Evolutionary conservation across 805 yeast species (phyloP).

Genomic region (Nakazawaea anatomiae): DNA sequence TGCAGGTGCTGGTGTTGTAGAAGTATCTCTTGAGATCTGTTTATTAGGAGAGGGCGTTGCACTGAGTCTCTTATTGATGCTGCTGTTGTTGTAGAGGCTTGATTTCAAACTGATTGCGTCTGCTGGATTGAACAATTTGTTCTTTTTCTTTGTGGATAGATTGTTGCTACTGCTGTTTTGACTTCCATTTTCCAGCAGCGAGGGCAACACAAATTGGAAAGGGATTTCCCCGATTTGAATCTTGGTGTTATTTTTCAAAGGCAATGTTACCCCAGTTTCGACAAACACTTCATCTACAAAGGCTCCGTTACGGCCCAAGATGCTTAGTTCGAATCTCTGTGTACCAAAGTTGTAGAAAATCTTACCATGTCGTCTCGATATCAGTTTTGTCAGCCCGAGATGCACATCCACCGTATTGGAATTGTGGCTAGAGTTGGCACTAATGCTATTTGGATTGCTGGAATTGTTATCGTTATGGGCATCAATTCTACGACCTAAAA

Average conservation of each 20-base stretch:
- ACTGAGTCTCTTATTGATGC: conserved; percentile 3
- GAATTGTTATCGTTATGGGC: conserved; percentile 39
- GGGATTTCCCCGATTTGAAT: conserved; percentile 92
- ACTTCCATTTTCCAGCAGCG: conserved; percentile 38
- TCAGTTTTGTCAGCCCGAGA: conserved; percentile 86
- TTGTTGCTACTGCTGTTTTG: too few species aligned
- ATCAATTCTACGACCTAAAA: conserved; percentile 85
- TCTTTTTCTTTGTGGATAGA: conserved; percentile 9
- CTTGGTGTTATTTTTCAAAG: conserved; percentile 72
- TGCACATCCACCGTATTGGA: conserved; percentile 75
- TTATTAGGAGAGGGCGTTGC: neutral
- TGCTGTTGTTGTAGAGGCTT: conserved; percentile 30
- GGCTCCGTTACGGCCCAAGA: conserved; percentile 93
- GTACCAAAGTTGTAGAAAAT: conserved; percentile 96
- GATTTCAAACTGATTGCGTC: conserved; percentile 56
- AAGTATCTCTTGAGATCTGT: neutral
- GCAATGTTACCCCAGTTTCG: conserved; percentile 88
- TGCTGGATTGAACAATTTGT: conserved; percentile 47
- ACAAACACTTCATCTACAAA: conserved; percentile 89
- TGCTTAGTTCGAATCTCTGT: conserved; percentile 86
- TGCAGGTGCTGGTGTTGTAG: neutral
- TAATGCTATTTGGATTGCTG: neutral
- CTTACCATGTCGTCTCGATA: conserved; percentile 90
- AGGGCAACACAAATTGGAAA: conserved; percentile 82
- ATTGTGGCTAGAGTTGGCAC: neutral